These are phyloP conservation scores for Mrakia hoshinonis DNA, from an alignment of 768 basidiomycete genomes.

Conservation along the genomic window DNA sequence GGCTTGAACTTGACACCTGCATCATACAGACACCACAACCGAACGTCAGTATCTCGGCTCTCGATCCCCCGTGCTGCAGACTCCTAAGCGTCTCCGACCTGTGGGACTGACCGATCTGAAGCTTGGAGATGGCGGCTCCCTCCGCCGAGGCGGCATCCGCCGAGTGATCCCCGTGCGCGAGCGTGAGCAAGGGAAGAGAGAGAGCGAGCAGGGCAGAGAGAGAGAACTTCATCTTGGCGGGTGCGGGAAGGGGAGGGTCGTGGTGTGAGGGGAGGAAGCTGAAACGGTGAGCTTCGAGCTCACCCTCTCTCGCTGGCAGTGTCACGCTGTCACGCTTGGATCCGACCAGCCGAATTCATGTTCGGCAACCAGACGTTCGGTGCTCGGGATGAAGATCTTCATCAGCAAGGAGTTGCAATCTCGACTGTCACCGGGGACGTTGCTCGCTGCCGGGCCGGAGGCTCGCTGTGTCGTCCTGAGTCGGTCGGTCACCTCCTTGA, in stretches of 20 bases:
- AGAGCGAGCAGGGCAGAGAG: neutral
- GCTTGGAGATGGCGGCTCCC: slow-evolving; percentile 3
- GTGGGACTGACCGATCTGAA: slow-evolving; percentile 10
- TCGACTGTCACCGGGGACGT: too few species aligned
- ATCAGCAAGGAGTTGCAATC: too few species aligned
- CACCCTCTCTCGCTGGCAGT: neutral
- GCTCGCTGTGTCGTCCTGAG: too few species aligned
- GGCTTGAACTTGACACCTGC: slow-evolving; percentile 24
- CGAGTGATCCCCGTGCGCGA: slow-evolving; percentile 16
- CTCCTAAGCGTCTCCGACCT: neutral
- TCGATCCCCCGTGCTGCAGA: neutral
- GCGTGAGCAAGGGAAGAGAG: neutral
- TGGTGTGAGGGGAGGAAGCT: neutral
- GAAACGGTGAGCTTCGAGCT: neutral
- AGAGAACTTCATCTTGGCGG: slow-evolving; percentile 13
- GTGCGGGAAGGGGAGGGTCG: neutral
- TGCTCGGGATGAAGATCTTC: too few species aligned
- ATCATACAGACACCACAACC: neutral
- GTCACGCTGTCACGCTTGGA: too few species aligned
- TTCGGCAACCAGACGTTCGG: too few species aligned
- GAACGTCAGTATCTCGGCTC: neutral
- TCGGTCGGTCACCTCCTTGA: too few species aligned
- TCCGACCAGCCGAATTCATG: too few species aligned
- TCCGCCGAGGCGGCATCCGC: neutral
- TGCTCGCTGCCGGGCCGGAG: too few species aligned